Evolutionary conservation across 2,329 filamentous ascomycete species (phyloP), one percentile per base, ranked within the genome.

Genomic region (Corniculantispora saksenae): DNA sequence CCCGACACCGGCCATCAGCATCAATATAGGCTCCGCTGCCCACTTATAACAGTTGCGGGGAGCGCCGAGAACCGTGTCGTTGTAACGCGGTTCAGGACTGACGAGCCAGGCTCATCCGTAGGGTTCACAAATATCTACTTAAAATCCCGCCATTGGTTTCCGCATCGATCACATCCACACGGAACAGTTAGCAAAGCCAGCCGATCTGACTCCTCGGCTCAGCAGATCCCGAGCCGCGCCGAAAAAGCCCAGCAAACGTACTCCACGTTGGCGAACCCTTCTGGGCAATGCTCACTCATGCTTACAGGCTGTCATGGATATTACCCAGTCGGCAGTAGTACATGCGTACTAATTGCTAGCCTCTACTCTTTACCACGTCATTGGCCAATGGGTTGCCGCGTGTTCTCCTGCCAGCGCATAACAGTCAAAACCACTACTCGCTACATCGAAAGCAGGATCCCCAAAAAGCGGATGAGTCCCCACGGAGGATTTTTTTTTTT

Each of bases 161-260:
- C 35, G 32, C 59, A 47, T 45, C 35, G 23, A 62, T 62, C 60
- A 55, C 50, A 13, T 19, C 35, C 48, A 27, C 19, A 19, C 35
- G 23, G 32, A 13, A 32, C 25, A 47, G 25, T 25, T 35, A 13
- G 3, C 13, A 12, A 21, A 55, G 40, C 32, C 54, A 4, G 40
- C 60, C 50, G 50, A 62, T 62, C 50, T 55, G 38, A 17, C 25
- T 27, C 9, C n/a, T 47, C 60, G 48, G 59, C 40, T 25, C 38
- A 62, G 38, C 23, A 7, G 35, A 47, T 55, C 15, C 50, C 60
- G 60, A 62, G 40, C 59, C 60, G 60, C 40, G 50, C 60, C 25
- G 35, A 29, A 25, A 54, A 7, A 35, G 57, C 57, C n/a, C 25
- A 35, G 38, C 6, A n/a, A 7, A 21, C 19, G 32, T 45, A 50